These are phyloP conservation scores for Ambrosiella xylebori DNA, from an alignment of 2,329 filamentous ascomycete genomes.

Conservation along the genomic window DNA sequence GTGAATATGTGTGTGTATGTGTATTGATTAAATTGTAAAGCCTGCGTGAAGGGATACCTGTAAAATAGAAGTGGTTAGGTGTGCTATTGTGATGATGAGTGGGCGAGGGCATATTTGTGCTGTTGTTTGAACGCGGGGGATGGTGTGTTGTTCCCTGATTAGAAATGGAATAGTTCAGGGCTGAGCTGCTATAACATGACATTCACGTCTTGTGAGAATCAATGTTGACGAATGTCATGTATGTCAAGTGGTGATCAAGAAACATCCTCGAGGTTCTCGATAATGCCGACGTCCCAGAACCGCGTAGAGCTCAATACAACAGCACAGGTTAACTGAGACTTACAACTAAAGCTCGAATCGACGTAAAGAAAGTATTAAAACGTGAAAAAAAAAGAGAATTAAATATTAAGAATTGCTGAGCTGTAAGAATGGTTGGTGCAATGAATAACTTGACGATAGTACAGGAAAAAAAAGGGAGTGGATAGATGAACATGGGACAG, in stretches of 20 bases:
- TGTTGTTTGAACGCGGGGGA: not conserved
- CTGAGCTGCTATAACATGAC: not conserved
- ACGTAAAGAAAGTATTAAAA: not conserved
- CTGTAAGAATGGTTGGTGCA: not conserved
- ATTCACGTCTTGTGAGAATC: not conserved
- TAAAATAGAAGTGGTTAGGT: not conserved
- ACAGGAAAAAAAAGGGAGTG: not conserved
- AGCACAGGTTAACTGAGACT: not conserved
- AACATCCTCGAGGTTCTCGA: not conserved
- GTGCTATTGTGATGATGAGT: not conserved
- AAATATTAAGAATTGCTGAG: not conserved
- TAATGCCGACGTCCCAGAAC: too few species aligned
- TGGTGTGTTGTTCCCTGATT: not conserved
- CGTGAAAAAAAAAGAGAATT: not conserved
- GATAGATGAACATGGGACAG: not conserved
- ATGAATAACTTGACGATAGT: not conserved
- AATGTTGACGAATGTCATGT: not conserved
- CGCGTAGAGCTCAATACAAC: too few species aligned
- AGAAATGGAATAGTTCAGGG: not conserved
- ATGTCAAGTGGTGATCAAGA: not conserved
- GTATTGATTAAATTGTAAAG: conserved; percentile 1
- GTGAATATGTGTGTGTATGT: conserved; percentile 21
- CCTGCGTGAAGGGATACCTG: conserved; percentile 3
- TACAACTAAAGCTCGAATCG: not conserved
- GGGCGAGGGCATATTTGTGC: not conserved